These are phyloP conservation scores for Triadica sebifera DNA, from an alignment of 345 rosid genomes.

Conservation along the genomic window DNA sequence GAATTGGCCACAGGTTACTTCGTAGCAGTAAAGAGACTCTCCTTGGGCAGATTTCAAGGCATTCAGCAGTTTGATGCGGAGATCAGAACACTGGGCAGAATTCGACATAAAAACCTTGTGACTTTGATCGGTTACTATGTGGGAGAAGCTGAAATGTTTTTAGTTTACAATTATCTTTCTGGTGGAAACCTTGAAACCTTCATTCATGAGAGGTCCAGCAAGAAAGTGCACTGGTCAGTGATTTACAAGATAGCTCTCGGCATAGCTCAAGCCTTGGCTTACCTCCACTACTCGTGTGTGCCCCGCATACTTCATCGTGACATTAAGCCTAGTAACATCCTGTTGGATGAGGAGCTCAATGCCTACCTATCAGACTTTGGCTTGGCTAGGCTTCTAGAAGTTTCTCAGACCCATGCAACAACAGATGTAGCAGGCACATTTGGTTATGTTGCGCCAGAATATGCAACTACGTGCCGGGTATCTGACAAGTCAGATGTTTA, in stretches of 20 bases:
- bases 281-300: slow-evolving; percentile 61
- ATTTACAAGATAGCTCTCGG: slow-evolving; percentile 59
- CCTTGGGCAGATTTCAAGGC: slow-evolving; percentile 59
- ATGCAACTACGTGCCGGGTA: slow-evolving; percentile 70
- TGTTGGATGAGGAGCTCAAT: slow-evolving; percentile 56
- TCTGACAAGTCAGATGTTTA: slow-evolving; percentile 75
- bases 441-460: slow-evolving; percentile 76
- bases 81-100: slow-evolving; percentile 56
- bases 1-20: slow-evolving; percentile 53
- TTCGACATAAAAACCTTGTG: slow-evolving; percentile 63
- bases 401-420: slow-evolving; percentile 68
- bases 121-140: slow-evolving; percentile 58
- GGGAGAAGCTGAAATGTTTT: slow-evolving; percentile 61
- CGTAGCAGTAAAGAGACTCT: slow-evolving; percentile 67
- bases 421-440: slow-evolving; percentile 75
- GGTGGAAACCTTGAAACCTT: slow-evolving; percentile 73
- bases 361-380: slow-evolving; percentile 76
- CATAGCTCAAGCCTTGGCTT: slow-evolving; percentile 63
- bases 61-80: slow-evolving; percentile 67
- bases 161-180: slow-evolving; percentile 60
- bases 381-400: slow-evolving; percentile 63
- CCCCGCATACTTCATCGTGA: slow-evolving; percentile 75
- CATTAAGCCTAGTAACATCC: slow-evolving; percentile 72
- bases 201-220: slow-evolving; percentile 46
- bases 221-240: slow-evolving; percentile 43